These are phyloP conservation scores for Wolfiporia cocos DNA, from an alignment of 1,284 basidiomycete species.

Conservation along the genomic window DNA sequence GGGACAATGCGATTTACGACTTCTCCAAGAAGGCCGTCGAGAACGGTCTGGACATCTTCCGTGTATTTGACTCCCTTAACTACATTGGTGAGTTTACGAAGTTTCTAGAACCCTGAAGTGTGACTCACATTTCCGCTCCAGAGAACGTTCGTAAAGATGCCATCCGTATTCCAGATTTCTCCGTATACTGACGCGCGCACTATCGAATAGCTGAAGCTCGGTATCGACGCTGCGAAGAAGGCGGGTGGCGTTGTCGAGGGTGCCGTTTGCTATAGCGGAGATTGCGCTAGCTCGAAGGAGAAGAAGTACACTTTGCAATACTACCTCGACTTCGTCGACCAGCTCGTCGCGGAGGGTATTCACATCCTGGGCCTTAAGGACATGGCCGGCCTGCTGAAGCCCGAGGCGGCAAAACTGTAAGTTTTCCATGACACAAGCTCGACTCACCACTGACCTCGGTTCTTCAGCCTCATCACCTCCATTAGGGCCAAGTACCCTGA, in stretches of 20 bases:
- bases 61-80: slow-evolving; percentile 99
- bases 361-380: slow-evolving; percentile 99
- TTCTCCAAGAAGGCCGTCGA: slow-evolving; percentile 98
- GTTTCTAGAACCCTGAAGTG: not conserved
- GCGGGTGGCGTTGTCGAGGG: slow-evolving; percentile 98
- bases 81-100: slow-evolving; percentile 73
- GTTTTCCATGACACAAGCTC: slow-evolving; percentile 19
- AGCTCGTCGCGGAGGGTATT: slow-evolving; percentile 93
- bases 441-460: slow-evolving; percentile 4
- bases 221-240: slow-evolving; percentile 99
- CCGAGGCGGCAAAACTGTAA: slow-evolving; percentile 85
- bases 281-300: slow-evolving; percentile 93
- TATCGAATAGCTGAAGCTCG: slow-evolving; percentile 92
- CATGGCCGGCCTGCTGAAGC: slow-evolving; percentile 98
- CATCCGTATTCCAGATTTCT: not conserved
- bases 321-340: slow-evolving; percentile 94
- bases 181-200: slow-evolving; percentile 4
- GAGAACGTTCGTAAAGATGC: slow-evolving; percentile 52
- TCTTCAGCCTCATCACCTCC: slow-evolving; percentile 76
- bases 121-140: slow-evolving; percentile 19
- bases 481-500: slow-evolving; percentile 97
- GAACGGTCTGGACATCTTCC: slow-evolving; percentile 99
- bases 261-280: slow-evolving; percentile 98
- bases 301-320: slow-evolving; percentile 98
- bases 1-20: slow-evolving; percentile 99